A percentile compares a stretch with the other conserved stretches of the same genome.
These are phyloP conservation scores for Sarocladium strictum DNA, from an alignment of 2,329 filamentous ascomycete species.

Conservation along the genomic window DNA sequence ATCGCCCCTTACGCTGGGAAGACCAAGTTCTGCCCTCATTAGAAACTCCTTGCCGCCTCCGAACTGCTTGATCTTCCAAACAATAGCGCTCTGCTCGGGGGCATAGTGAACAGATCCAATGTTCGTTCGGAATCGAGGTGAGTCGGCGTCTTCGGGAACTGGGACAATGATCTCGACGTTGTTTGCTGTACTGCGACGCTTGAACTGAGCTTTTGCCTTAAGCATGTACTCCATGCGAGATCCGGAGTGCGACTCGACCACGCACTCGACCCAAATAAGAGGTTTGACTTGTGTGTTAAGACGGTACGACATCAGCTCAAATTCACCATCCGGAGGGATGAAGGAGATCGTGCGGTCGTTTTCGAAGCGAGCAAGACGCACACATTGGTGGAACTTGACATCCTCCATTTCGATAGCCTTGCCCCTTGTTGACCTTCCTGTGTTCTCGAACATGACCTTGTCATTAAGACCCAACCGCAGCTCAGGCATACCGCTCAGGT, in stretches of 20 bases:
- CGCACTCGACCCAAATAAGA: slow-evolving; percentile 96
- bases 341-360: slow-evolving; percentile 99
- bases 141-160: slow-evolving; percentile 94
- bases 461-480: slow-evolving; percentile 91
- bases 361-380: slow-evolving; percentile 90
- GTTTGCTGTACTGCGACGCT: slow-evolving; percentile 93
- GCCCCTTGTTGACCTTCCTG: slow-evolving; percentile 84
- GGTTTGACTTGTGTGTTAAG: slow-evolving; percentile 98
- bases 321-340: slow-evolving; percentile 96
- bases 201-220: slow-evolving; percentile 97
- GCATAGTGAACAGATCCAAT: slow-evolving; percentile 97
- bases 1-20: slow-evolving; percentile 90
- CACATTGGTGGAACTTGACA: slow-evolving; percentile 98
- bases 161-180: slow-evolving; percentile 98
- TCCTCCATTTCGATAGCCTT: slow-evolving; percentile 99
- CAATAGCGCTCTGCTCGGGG: slow-evolving; percentile 92
- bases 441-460: slow-evolving; percentile 99
- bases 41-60: slow-evolving; percentile 97
- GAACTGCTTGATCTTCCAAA: slow-evolving; percentile 99
- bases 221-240: slow-evolving; percentile 98
- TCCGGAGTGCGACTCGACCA: slow-evolving; percentile 92
- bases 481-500: slow-evolving; percentile 96
- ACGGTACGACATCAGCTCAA: slow-evolving; percentile 98
- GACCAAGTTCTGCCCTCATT: slow-evolving; percentile 92
- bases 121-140: slow-evolving; percentile 92